Conservation (phyloP, 495 filamentous ascomycete genomes). For the Poronia punctata region DNA sequence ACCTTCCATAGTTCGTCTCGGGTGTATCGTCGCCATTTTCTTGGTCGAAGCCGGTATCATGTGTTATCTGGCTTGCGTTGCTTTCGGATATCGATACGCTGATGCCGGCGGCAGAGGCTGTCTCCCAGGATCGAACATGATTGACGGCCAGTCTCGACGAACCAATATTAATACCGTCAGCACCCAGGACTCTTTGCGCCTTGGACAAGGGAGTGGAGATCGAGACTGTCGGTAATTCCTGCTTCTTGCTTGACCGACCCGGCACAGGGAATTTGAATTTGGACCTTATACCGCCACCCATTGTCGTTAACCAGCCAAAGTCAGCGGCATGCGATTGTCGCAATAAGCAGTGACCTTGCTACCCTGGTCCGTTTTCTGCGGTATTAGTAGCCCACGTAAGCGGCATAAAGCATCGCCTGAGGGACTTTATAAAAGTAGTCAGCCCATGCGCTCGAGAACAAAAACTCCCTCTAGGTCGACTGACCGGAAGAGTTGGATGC, state of each 20-base stretch:
- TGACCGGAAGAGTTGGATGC: background rate
- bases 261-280: constrained; percentile 49
- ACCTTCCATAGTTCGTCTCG: constrained; percentile 14
- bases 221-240: constrained; percentile 11
- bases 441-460: background rate
- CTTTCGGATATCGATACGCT: constrained; percentile 45
- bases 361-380: background rate
- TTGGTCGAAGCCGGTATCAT: constrained; percentile 8
- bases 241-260: constrained; percentile 36
- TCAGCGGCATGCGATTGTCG: background rate
- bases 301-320: constrained; percentile 15
- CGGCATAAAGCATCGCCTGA: constrained; percentile 1
- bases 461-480: background rate
- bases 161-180: constrained; percentile 25
- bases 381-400: background rate
- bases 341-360: background rate
- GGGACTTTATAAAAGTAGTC: background rate
- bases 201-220: constrained; percentile 30
- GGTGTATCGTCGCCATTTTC: constrained; percentile 10
- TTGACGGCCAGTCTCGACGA: constrained; percentile 17
- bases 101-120: constrained; percentile 38
- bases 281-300: constrained; percentile 39
- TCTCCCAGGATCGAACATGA: constrained; percentile 33
- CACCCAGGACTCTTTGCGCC: constrained; percentile 40
- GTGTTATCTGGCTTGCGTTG: constrained; percentile 23